Percentiles rank a stretch among this genome's conserved stretches.
phyloP scores from a whole-genome alignment of 805 yeast genomes.

The Maudiozyma turicensis region DNA sequence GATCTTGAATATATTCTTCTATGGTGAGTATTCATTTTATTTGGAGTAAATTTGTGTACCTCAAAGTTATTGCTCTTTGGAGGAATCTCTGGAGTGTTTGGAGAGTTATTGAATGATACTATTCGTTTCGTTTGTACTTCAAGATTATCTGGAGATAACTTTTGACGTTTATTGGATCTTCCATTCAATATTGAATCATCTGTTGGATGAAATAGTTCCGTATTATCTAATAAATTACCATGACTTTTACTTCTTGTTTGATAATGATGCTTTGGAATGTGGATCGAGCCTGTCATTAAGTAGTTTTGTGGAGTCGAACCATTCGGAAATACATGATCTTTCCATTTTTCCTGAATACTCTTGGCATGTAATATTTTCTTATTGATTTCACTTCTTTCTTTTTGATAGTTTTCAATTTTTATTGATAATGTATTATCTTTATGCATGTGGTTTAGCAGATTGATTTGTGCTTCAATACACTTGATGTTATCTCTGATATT shows the following conservation, averaged over 20 bases:
- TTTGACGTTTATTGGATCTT: neutral
- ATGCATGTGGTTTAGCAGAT: slow-evolving; percentile 37
- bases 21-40: slow-evolving; percentile 23
- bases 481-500: slow-evolving; percentile 44
- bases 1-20: slow-evolving; percentile 28
- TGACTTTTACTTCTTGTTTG: slow-evolving; percentile 29
- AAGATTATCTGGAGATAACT: neutral
- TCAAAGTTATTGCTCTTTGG: slow-evolving; percentile 1
- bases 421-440: slow-evolving; percentile 22
- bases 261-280: slow-evolving; percentile 18
- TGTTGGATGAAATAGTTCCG: slow-evolving; percentile 2
- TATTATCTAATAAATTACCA: slow-evolving; percentile 13
- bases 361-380: slow-evolving; percentile 17
- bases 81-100: neutral
- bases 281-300: neutral
- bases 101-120: neutral
- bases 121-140: neutral
- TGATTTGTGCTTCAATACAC: slow-evolving; percentile 49
- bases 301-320: neutral
- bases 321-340: neutral
- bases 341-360: neutral
- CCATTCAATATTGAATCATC: neutral
- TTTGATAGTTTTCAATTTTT: slow-evolving; percentile 16
- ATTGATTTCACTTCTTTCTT: slow-evolving; percentile 6
- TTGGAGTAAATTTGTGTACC: slow-evolving; percentile 14